Conservation (phyloP, 257 asterid species). For the Catharanthus roseus region DNA sequence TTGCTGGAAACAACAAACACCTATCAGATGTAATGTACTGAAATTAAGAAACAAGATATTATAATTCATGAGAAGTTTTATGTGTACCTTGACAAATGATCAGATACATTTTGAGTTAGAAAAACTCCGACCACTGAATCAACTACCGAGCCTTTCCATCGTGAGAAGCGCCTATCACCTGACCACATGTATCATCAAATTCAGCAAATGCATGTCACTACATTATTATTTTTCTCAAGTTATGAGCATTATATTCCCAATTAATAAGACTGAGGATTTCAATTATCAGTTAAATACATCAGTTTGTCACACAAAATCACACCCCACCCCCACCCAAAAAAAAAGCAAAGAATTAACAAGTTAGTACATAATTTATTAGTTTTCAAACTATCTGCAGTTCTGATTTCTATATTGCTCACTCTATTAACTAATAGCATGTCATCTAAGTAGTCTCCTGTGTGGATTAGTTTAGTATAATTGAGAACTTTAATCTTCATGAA, state of each 20-base stretch:
- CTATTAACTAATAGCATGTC: no score
- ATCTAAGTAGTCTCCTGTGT: no score
- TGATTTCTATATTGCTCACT: no score
- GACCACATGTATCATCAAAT: constrained; percentile 18
- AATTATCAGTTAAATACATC: no score
- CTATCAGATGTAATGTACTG: neutral
- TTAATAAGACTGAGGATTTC: no score
- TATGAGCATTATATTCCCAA: neutral
- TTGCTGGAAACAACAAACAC: neutral
- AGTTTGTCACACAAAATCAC: no score
- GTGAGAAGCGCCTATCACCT: constrained; percentile 69
- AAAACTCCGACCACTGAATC: constrained; percentile 77
- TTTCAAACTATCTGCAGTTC: no score
- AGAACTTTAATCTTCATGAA: no score
- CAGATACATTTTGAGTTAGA: constrained; percentile 72
- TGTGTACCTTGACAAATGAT: constrained; percentile 64
- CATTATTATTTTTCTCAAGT: neutral
- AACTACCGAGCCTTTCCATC: constrained; percentile 79
- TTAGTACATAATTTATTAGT: no score
- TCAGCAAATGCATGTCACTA: neutral
- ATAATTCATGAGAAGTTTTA: neutral
- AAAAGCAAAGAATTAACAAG: no score
- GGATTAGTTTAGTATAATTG: no score
- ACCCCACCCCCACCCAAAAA: no score
- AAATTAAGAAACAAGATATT: neutral